Evolutionary conservation across 257 asterid species (phyloP), one percentile per base, ranked within the genome.

Genomic region (Apocynum venetum): DNA sequence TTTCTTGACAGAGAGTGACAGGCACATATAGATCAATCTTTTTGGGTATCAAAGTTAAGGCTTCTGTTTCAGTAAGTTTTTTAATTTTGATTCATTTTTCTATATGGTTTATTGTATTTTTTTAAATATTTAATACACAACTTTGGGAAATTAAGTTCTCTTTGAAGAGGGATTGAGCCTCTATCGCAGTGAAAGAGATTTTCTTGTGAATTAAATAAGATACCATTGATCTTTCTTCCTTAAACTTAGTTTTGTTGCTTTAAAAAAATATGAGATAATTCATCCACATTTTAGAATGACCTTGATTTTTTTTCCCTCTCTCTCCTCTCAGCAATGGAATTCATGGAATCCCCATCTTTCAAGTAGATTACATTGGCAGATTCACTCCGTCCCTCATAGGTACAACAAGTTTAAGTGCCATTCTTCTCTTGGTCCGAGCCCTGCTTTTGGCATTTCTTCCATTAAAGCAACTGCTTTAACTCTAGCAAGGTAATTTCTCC

Each of bases 401-500:
- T 78, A 80, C 70, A 81, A 76, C 79, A 83, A 72, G 86, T 80
- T 88, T 70, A 87, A 91, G 83, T 96, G 98, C 85, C 81, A 80
- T 79, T 89, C 95, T 63, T 82, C 85, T 86, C 80, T 90, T 70
- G 91, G 75, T 79, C 87, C 92, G 15, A 83, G 85, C 81, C 84
- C 87, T 14, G 80, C 91, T 75, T 57, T 87, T 77, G 91, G 84
- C 25, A 49, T 85, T 81, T 77, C 88, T 80, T 49, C 13, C 76
- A 80, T 88, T 80, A 93, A 96, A 92, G 84, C 82, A 80, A 93
- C 91, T 57, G 82, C 91, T 43, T 46, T 83, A 53, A 81, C 85
- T 70, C 79, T 91, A 82, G 87, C 89, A 77, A 90, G 97, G 98
- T 93, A 88, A 77, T 80, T 71, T n/a, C 43, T 77, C 70, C 15